Conservation (phyloP, 345 rosid genomes). For the Gossypium turneri region DNA sequence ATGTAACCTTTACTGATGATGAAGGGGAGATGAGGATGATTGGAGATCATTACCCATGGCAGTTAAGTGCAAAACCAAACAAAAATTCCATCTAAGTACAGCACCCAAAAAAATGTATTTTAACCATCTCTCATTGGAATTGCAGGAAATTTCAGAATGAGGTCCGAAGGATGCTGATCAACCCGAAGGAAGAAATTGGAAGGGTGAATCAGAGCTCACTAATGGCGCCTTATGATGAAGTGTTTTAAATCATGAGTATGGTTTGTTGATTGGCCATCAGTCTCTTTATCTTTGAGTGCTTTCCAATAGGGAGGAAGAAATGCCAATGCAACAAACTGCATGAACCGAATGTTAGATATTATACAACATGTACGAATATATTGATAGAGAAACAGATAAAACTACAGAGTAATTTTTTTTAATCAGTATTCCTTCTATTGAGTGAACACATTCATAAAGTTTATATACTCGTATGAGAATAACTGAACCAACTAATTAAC, state of each 20-base stretch:
- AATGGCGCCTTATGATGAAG: background rate
- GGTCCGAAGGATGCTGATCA: constrained; percentile 35
- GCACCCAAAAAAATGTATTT: background rate
- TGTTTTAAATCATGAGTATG: too few relatives aligned
- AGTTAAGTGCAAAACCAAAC: constrained; percentile 36
- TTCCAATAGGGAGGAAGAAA: background rate
- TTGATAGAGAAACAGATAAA: too few relatives aligned
- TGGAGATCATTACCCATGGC: constrained; percentile 36
- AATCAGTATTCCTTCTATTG: too few relatives aligned
- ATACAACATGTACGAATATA: too few relatives aligned
- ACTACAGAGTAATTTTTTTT: too few relatives aligned
- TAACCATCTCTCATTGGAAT: background rate
- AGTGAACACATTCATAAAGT: too few relatives aligned
- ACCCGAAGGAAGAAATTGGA: constrained; percentile 28
- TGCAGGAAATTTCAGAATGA: constrained; percentile 34
- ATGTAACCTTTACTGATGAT: constrained; percentile 28
- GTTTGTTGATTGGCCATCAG: background rate
- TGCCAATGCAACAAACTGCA: background rate
- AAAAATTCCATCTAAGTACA: background rate
- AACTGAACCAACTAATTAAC: too few relatives aligned
- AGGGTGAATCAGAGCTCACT: constrained; percentile 21
- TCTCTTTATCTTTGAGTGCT: background rate
- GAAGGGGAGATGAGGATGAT: constrained; percentile 37
- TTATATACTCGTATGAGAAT: too few relatives aligned
- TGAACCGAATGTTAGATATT: too few relatives aligned